phyloP scores from a whole-genome alignment of 768 basidiomycete genomes.

The Calocybe gangraenosa region DNA sequence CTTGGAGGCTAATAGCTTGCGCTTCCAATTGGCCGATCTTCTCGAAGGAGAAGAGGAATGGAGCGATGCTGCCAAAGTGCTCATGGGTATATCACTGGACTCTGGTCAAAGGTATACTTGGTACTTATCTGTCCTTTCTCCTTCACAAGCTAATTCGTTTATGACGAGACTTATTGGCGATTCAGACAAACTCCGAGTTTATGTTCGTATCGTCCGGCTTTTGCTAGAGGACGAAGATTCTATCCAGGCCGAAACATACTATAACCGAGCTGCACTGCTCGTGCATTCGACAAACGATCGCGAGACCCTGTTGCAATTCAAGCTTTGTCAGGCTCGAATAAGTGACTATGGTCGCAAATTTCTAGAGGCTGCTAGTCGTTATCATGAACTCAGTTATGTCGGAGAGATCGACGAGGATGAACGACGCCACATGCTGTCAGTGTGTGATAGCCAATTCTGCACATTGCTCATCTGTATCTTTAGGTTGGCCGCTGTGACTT shows the following conservation, averaged over 20 bases:
- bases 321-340: slow-evolving; percentile 91
- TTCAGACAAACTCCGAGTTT: slow-evolving; percentile 83
- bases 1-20: slow-evolving; percentile 69
- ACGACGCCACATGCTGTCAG: slow-evolving; percentile 85
- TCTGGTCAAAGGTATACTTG: slow-evolving; percentile 74
- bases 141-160: slow-evolving; percentile 2
- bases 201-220: slow-evolving; percentile 91
- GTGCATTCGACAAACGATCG: slow-evolving; percentile 77
- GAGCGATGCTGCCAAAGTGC: slow-evolving; percentile 86
- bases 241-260: slow-evolving; percentile 96
- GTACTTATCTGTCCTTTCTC: slow-evolving; percentile 1
- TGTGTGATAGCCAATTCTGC: slow-evolving; percentile 11
- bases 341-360: slow-evolving; percentile 91
- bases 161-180: slow-evolving; percentile 60
- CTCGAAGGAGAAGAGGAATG: slow-evolving; percentile 90
- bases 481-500: slow-evolving; percentile 89
- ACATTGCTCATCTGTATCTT: background rate
- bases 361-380: slow-evolving; percentile 88
- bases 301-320: slow-evolving; percentile 79
- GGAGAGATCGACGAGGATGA: slow-evolving; percentile 93
- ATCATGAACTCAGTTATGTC: slow-evolving; percentile 92
- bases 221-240: slow-evolving; percentile 96
- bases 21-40: slow-evolving; percentile 89
- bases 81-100: slow-evolving; percentile 91
- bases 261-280: slow-evolving; percentile 90